Base-by-base conservation (phyloP, 2,329 filamentous ascomycete species). In the Sporothrix dimorphospora region DNA sequence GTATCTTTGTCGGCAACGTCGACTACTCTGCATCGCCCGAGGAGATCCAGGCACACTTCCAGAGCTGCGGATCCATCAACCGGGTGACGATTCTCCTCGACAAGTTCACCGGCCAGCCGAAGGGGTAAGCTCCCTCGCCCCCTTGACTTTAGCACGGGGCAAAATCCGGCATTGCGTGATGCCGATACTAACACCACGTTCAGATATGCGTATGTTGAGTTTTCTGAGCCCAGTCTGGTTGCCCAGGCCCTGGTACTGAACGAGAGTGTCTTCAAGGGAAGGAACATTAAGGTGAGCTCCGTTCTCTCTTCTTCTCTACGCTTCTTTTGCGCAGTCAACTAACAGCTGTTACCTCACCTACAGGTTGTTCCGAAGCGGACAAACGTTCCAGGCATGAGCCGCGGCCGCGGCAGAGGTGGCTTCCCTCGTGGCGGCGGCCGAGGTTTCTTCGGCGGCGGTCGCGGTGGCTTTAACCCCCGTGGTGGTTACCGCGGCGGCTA, bases 61-160 rank as follows among this genome's bases (percentile, higher is more conserved):
- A 97, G 85, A 97, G 91, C 85, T 97, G 94, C 78, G 96, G 96
- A 73, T 94, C 92, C 76, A 99, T 99, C 86, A 99, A 99, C 83
- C 92, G 96, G 74, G 96, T 99, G 73, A 99, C 96, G 1, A 99
- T 99, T 76, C 85, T 99, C 77, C 85, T 99, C 77, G 96, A 99
- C 85, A 99, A 99, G 85, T 98, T 98, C 80, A 97, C 94, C 12
- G 96, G 96, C 75, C 94, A 98, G 85, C 96, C 96, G n/a, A 99
- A 99, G 86, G 96, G 96, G 94, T 97, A 85, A 82, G 91, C 78
- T 27, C n/a, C 7, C 16, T 4, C 7, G 1, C 16, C 38, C 5
- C 8, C 9, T 27, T 21, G 19, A 11, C 19, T 24, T 45, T 14
- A 19, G 47, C 19, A 16, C 42, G 42, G 5, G 19, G 19, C 19